A percentile compares a stretch with the other conserved stretches of the same genome.
These are phyloP conservation scores for Rutidosis leptorrhynchoides DNA, from an alignment of 129 eudicot species.

Conservation along the genomic window DNA sequence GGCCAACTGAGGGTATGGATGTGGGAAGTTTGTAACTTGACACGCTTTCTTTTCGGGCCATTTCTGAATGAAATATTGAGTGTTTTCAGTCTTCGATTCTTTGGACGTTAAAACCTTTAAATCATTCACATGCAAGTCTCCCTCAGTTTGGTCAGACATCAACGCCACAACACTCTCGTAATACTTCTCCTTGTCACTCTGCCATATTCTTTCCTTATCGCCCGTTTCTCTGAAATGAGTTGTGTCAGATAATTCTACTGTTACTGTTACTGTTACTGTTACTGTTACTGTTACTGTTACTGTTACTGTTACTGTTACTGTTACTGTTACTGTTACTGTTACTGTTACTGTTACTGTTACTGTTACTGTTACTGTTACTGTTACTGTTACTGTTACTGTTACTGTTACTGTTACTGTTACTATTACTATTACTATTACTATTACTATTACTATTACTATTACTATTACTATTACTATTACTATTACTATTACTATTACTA, in stretches of 20 bases:
- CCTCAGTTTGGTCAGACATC: constrained; percentile 79
- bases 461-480: too few relatives aligned
- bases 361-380: too few relatives aligned
- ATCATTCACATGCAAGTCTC: constrained; percentile 50
- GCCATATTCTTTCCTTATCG: constrained; percentile 87
- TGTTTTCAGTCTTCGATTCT: constrained; percentile 95
- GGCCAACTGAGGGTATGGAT: constrained; percentile 91
- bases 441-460: too few relatives aligned
- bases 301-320: too few relatives aligned
- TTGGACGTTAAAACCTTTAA: constrained; percentile 75
- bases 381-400: too few relatives aligned
- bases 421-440: too few relatives aligned
- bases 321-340: too few relatives aligned
- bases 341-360: too few relatives aligned
- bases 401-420: too few relatives aligned
- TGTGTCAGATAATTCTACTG: constrained; percentile 23
- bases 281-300: too few relatives aligned
- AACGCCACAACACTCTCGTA: constrained; percentile 81
- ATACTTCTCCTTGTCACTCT: constrained; percentile 90
- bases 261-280: too few relatives aligned
- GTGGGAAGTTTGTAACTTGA: constrained; percentile 83
- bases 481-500: too few relatives aligned
- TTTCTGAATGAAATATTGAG: constrained; percentile 74
- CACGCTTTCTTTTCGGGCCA: constrained; percentile 76
- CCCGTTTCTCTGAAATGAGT: constrained; percentile 66